Conservation (phyloP, 768 basidiomycete species). For the Tulasnella sp. region DNA sequence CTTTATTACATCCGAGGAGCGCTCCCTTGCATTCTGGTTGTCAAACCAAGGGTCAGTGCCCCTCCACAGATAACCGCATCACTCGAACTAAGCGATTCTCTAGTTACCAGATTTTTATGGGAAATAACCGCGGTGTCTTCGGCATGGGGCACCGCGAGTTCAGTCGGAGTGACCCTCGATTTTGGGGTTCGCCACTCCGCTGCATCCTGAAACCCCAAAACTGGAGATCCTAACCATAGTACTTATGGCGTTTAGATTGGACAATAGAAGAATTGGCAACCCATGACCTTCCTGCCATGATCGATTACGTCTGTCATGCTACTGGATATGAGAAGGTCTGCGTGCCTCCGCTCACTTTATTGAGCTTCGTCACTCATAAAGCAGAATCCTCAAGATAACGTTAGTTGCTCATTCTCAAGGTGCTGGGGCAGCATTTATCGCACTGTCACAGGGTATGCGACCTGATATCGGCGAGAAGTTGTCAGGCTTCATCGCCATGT, state of each 20-base stretch:
- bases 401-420: conserved; percentile 44
- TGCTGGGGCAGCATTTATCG: conserved; percentile 39
- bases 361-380: neutral
- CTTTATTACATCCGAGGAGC: conserved; percentile 41
- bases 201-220: neutral
- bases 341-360: too few species aligned
- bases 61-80: neutral
- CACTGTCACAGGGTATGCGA: conserved; percentile 38
- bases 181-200: conserved; percentile 33
- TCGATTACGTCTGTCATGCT: conserved; percentile 35
- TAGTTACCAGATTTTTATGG: conserved; percentile 35
- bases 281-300: conserved; percentile 39
- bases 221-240: too few species aligned
- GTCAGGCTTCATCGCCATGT: conserved; percentile 37
- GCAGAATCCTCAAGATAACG: conserved; percentile 27
- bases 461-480: conserved; percentile 36
- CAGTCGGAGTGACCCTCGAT: conserved; percentile 33
- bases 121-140: conserved; percentile 38
- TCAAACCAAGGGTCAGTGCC: conserved; percentile 30
- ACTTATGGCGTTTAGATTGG: conserved; percentile 29
- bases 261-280: conserved; percentile 39
- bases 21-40: conserved; percentile 41
- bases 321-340: conserved; percentile 36
- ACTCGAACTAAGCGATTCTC: conserved; percentile 17
- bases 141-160: conserved; percentile 38